Evolutionary conservation across 306 rosid genomes (phyloP), one percentile per base, ranked within the genome.

Genomic region (Castanea sativa): DNA sequence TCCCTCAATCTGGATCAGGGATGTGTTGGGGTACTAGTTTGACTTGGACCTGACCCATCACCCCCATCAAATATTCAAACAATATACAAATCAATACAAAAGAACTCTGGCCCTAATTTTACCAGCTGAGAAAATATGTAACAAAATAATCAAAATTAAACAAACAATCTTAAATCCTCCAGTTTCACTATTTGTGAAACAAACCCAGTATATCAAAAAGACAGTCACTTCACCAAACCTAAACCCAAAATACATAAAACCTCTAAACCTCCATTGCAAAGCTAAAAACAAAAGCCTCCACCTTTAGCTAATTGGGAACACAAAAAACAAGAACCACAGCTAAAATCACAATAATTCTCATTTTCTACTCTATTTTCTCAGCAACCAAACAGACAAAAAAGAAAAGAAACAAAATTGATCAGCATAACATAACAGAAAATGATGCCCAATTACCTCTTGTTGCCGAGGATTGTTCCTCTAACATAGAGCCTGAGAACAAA

Each of bases 11-110:
- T 94, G 97, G 78, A 94, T 63, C 52, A 92, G 80, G 5, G 98
- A 94, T 9, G 92, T 88, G 86, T 81, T 92, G 4, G 98, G 98
- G 69, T 94, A 94, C 79, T 94, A 97, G 82, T 94, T 94, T 33
- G 97, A 92, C 80, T 94, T 94, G 55, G 97, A 92, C 85, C 98
- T 94, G 79, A 75, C 67, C 73, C 79, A 84, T 55, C 20, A 76
- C 3, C 63, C 20, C 11, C 56, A 19, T 71, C 4, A 30, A 76
- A 33, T 3, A 7, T 45, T 41, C 55, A 30, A 77, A 75, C 79
- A 64, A 8, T 38, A 74, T 23, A 16, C 11, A 69, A 30, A 25
- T 21, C 14, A 53, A 21, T 20, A 2, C 0, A 23, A 20, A 18
- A 25, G 52, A 63, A 13, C 5, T 12, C n/a, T 3, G 11, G 8